Percentiles rank a stretch among this genome's conserved stretches.
Conservation (phyloP, 768 basidiomycete genomes). For the Infundibulicybe gibba region DNA sequence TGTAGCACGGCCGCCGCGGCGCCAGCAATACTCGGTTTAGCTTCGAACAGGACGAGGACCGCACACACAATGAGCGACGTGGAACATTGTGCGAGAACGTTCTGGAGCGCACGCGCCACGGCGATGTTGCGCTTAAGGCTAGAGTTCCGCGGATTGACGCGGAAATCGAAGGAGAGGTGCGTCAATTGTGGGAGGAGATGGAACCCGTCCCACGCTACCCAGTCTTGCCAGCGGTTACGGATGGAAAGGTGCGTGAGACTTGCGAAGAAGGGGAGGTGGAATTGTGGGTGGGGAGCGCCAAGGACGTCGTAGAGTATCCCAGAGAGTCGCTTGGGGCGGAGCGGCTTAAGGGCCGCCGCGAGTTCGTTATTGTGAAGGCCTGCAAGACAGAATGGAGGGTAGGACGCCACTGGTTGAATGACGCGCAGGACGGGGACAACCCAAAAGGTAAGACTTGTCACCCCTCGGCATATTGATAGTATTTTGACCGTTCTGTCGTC, state of each 20-base stretch:
- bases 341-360: constrained; percentile 13
- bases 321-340: constrained; percentile 27
- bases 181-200: constrained; percentile 25
- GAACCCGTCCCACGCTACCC: constrained; percentile 32
- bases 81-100: constrained; percentile 17
- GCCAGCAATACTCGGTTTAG: constrained; percentile 5
- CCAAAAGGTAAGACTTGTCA: constrained; percentile 33
- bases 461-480: constrained; percentile 27
- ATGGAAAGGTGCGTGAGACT: constrained; percentile 34
- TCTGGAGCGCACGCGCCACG: constrained; percentile 17
- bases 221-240: constrained; percentile 39
- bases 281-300: constrained; percentile 14
- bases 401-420: too few species aligned
- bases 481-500: constrained; percentile 24
- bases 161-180: constrained; percentile 33
- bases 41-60: constrained; percentile 30
- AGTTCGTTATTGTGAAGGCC: constrained; percentile 10
- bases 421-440: constrained; percentile 16
- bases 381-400: constrained; percentile 1
- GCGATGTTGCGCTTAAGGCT: constrained; percentile 11
- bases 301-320: constrained; percentile 23
- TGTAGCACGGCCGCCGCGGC: constrained; percentile 13
- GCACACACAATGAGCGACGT: constrained; percentile 25
- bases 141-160: constrained; percentile 21
- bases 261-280: constrained; percentile 28